Evolutionary conservation across 805 yeast genomes (phyloP).

Genomic region (Wickerhamomyces bisporus): DNA sequence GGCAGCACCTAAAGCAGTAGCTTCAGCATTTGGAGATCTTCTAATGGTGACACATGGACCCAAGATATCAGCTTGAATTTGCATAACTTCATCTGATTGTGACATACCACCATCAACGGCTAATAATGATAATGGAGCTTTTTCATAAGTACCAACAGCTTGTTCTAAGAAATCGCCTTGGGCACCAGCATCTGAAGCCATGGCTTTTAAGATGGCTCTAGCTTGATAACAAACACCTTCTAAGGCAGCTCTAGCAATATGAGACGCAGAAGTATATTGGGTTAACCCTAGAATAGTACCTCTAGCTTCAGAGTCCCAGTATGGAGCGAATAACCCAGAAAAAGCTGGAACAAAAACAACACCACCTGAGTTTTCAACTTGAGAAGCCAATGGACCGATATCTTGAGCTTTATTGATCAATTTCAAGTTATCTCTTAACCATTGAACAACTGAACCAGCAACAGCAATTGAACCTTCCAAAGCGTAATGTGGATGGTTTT

Average conservation of each 20-base stretch:
- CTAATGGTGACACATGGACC: conserved; percentile 82
- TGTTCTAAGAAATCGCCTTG: conserved; percentile 50
- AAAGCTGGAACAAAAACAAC: conserved; percentile 95
- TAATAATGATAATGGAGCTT: conserved; percentile 46
- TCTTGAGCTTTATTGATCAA: conserved; percentile 78
- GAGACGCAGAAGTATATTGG: conserved; percentile 86
- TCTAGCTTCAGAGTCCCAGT: conserved; percentile 90
- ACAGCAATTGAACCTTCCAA: conserved; percentile 95
- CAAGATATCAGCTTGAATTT: conserved; percentile 86
- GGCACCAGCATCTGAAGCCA: conserved; percentile 79
- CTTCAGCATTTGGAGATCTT: conserved; percentile 79
- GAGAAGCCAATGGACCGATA: conserved; percentile 84
- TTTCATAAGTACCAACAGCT: conserved; percentile 34
- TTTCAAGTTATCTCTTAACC: conserved; percentile 88
- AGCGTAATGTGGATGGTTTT: conserved; percentile 71
- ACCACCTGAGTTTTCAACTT: conserved; percentile 79
- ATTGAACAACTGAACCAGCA: conserved; percentile 90
- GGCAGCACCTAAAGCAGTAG: conserved; percentile 95
- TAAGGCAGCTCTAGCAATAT: conserved; percentile 89
- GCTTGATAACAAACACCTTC: conserved; percentile 96
- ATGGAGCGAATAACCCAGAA: conserved; percentile 91
- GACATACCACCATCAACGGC: conserved; percentile 97
- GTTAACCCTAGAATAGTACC: conserved; percentile 93
- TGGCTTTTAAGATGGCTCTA: conserved; percentile 82
- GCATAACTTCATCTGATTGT: conserved; percentile 84